Base-by-base conservation (phyloP, 1,284 basidiomycete genomes). In the Fomitopsis betulina region DNA sequence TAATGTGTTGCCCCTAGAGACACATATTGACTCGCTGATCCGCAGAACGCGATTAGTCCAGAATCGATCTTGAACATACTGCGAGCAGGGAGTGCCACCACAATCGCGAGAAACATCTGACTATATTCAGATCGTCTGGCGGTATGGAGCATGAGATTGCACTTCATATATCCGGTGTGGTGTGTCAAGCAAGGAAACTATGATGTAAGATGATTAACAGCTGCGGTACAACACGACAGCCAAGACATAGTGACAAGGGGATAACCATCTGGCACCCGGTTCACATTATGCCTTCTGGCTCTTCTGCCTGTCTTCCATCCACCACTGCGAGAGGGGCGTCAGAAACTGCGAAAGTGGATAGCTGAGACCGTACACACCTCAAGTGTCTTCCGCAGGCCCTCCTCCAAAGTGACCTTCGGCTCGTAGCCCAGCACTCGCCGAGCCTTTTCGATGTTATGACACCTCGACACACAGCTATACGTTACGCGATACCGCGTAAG, bases 361-460 rank as follows among this genome's bases (percentile, higher is more conserved):
- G 45, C 42, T 23, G 9, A 12, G 5, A 17, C 25, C 6, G 25
- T 17, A 58, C 84, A 64, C 63, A 89, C 89, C 70, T 88, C 86
- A 25, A 94, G 83, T 72, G 89, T 92, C 63, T 79, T 80, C 73
- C 84, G 82, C 59, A 98, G 82, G 23, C 94, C 96, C 65, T 99
- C 96, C 63, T 94, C 87, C 32, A 99, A 68, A 2, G 94, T 91
- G 13, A 97, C 87, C 57, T 94, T 76, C 0, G 96, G 97, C 70
- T 94, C 92, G 73, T 99, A 99, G 2, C 93, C 95, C 39, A 99
- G 79, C 62, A 98, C 83, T 57, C 94, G 77, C 64, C 96, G 81
- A 9, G 96, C 94, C 77, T 94, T 95, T 77, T 99, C 96, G 55
- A 96, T 95, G 72, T 98, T 97, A 74, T 96, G 92, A 80, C 91